A percentile compares a stretch with the other conserved stretches of the same genome.
These are phyloP conservation scores for Cunninghamia lanceolata DNA, from an alignment of 75 land plant genomes.

Conservation along the genomic window DNA sequence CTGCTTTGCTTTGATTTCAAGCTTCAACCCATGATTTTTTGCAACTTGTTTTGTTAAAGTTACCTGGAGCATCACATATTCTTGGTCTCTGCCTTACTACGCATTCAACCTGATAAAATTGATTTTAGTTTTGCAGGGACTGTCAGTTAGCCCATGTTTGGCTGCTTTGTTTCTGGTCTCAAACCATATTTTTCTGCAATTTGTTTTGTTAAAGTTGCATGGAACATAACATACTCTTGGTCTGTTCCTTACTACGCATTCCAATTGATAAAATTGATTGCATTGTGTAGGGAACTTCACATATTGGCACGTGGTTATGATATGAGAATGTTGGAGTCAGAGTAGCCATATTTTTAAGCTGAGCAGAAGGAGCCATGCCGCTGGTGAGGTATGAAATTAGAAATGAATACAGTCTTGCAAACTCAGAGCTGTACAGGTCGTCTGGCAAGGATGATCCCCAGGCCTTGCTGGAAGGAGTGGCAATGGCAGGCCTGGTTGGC, in stretches of 20 bases:
- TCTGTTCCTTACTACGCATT: neutral
- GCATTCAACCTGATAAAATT: neutral
- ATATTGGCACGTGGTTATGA: neutral
- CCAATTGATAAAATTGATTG: neutral
- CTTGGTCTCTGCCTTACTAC: neutral
- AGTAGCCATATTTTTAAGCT: neutral
- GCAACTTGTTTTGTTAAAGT: neutral
- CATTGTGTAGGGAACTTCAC: neutral
- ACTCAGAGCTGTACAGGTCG: slow-evolving; percentile 51
- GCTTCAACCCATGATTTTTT: neutral
- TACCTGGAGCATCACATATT: neutral
- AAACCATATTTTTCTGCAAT: neutral
- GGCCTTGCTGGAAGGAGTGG: slow-evolving; percentile 59
- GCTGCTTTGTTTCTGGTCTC: neutral
- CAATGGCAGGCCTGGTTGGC: slow-evolving; percentile 77
- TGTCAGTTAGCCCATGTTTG: neutral
- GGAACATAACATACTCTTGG: neutral
- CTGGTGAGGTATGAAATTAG: slow-evolving; percentile 53
- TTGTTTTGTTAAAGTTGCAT: neutral
- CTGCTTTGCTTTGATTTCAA: neutral
- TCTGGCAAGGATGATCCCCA: slow-evolving; percentile 49
- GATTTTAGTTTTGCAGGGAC: neutral
- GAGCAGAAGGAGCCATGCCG: slow-evolving; percentile 48
- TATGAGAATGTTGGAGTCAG: neutral
- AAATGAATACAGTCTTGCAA: slow-evolving; percentile 69